These are phyloP conservation scores for Ganoderma resinaceum DNA, from an alignment of 1,284 basidiomycete genomes.

Conservation along the genomic window DNA sequence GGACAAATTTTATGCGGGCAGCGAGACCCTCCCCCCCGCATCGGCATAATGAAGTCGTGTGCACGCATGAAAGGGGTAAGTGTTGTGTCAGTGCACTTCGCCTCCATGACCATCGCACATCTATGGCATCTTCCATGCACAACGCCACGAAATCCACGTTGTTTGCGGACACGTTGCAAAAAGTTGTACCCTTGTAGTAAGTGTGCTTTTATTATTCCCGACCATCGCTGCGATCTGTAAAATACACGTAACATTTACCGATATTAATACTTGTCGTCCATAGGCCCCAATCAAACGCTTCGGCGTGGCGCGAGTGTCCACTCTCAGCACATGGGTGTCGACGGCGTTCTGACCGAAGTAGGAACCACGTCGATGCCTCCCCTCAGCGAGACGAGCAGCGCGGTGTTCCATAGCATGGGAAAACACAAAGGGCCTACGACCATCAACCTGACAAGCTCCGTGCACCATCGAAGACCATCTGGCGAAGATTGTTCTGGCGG, in stretches of 20 bases:
- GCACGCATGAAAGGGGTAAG: neutral
- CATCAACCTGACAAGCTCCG: slow-evolving; percentile 22
- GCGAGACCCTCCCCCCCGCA: neutral
- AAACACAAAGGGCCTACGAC: slow-evolving; percentile 10
- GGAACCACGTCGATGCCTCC: slow-evolving; percentile 4
- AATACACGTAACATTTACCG: slow-evolving; percentile 15
- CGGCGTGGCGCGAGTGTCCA: slow-evolving; percentile 1
- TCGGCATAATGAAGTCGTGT: neutral
- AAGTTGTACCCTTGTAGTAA: slow-evolving; percentile 2
- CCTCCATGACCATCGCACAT: neutral
- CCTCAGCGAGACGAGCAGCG: neutral
- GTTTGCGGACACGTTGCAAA: slow-evolving; percentile 8
- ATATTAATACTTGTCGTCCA: neutral
- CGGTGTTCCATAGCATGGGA: slow-evolving; percentile 5
- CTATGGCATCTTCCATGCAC: neutral
- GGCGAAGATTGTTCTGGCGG: slow-evolving; percentile 19
- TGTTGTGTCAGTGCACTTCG: neutral
- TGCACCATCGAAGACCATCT: slow-evolving; percentile 13
- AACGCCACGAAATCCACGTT: neutral
- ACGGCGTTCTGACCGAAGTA: slow-evolving; percentile 6
- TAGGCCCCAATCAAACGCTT: neutral
- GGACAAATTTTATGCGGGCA: neutral
- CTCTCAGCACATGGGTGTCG: neutral
- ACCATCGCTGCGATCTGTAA: slow-evolving; percentile 7
- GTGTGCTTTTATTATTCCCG: slow-evolving; percentile 5